These are phyloP conservation scores for Toxoplasma gondii DNA, from an alignment of 169 alveolate genomes.

Conservation along the genomic window DNA sequence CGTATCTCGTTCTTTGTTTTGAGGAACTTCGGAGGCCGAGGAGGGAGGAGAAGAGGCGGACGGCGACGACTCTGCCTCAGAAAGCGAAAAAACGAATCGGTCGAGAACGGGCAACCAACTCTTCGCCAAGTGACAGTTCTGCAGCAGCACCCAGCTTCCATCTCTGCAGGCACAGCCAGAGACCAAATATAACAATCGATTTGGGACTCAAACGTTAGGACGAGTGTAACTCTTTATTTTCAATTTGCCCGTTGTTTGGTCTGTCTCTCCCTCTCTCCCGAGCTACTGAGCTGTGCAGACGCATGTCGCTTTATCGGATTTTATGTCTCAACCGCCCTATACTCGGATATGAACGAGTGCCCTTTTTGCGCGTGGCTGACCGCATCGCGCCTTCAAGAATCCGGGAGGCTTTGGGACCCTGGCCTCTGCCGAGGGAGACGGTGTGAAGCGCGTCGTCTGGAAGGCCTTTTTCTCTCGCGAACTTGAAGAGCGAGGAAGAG, in stretches of 20 bases:
- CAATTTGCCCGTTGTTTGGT: neutral
- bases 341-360: no score
- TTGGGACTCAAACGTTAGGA: neutral
- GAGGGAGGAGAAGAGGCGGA: constrained; percentile 54
- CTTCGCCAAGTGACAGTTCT: constrained; percentile 94
- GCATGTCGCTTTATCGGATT: no score
- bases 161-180: neutral
- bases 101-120: constrained; percentile 94
- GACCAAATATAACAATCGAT: no score
- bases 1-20: neutral
- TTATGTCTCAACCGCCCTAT: no score
- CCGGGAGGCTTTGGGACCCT: constrained; percentile 91
- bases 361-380: neutral
- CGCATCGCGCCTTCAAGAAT: constrained; percentile 72
- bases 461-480: constrained; percentile 84
- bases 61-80: constrained; percentile 62
- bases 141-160: constrained; percentile 83
- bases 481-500: constrained; percentile 89
- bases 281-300: neutral
- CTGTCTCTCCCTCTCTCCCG: neutral
- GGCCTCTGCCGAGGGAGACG: constrained; percentile 95
- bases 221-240: neutral
- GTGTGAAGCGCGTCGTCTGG: constrained; percentile 86
- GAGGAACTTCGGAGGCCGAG: neutral
- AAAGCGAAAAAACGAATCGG: constrained; percentile 69